Percentiles rank a stretch among this genome's conserved stretches.
Conservation (phyloP, 305 asterid species). For the Petunia hybrid region DNA sequence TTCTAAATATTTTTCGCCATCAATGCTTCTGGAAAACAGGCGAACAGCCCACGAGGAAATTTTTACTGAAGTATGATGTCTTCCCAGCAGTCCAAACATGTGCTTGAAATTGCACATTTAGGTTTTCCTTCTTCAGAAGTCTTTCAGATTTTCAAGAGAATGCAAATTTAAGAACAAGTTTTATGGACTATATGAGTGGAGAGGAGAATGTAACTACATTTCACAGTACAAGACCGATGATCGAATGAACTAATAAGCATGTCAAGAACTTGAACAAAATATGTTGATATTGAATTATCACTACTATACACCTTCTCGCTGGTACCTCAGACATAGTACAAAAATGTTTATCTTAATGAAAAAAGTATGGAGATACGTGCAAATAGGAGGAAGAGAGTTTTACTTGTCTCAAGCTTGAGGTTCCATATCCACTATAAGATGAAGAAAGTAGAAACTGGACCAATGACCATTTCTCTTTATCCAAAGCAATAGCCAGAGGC, state of each 20-base stretch:
- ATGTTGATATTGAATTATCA: neutral
- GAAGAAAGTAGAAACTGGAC: conserved; percentile 94
- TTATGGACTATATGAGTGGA: neutral
- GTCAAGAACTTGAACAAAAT: conserved; percentile 11
- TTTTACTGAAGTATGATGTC: conserved; percentile 15
- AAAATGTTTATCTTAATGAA: neutral
- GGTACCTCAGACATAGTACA: conserved; percentile 7
- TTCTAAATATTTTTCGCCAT: neutral
- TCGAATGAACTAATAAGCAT: conserved; percentile 13
- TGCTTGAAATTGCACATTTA: conserved; percentile 27
- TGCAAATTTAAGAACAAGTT: neutral
- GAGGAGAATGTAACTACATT: neutral
- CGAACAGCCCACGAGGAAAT: neutral
- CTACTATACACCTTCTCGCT: neutral
- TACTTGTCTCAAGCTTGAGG: conserved; percentile 95
- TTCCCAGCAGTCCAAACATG: neutral
- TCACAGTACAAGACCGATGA: neutral
- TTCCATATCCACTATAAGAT: conserved; percentile 89
- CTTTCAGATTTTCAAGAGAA: neutral
- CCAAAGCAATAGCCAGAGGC: conserved; percentile 89
- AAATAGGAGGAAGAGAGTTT: conserved; percentile 30
- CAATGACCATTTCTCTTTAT: conserved; percentile 91
- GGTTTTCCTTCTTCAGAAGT: neutral
- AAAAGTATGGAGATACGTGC: conserved; percentile 13
- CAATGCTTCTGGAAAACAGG: neutral